These are phyloP conservation scores for Acanthamoeba royreba DNA, from an alignment of 208 protist species.

Conservation along the genomic window DNA sequence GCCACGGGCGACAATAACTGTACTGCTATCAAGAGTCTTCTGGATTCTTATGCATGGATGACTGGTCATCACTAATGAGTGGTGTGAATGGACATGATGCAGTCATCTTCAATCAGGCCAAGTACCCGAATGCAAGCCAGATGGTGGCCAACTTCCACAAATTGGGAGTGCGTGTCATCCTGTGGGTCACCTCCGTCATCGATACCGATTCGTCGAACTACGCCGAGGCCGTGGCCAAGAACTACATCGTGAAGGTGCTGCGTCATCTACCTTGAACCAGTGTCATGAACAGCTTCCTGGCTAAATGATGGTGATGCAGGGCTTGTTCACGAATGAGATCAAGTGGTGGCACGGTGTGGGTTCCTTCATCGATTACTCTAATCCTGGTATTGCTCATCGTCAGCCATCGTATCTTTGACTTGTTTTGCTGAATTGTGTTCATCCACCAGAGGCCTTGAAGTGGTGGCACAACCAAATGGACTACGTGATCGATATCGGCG, in stretches of 20 bases:
- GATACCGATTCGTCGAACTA: constrained; percentile 1
- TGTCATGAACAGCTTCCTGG: not conserved
- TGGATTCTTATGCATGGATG: not conserved
- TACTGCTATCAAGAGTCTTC: not conserved
- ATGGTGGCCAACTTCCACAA: constrained; percentile 32
- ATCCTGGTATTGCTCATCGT: not conserved
- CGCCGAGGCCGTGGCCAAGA: not conserved
- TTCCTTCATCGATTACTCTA: constrained; percentile 42
- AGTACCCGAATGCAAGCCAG: constrained; percentile 40
- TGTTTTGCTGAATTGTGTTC: not conserved
- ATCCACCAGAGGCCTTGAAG: not conserved
- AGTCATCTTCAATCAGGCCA: not conserved
- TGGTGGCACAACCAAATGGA: constrained; percentile 55
- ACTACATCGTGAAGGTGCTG: constrained; percentile 39
- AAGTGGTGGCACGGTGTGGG: constrained; percentile 52
- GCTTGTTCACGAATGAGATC: not conserved
- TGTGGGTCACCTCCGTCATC: constrained; percentile 33
- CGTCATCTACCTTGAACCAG: too few species aligned
- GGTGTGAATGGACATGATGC: too few species aligned
- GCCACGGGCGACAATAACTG: constrained; percentile 51
- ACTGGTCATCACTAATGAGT: not conserved
- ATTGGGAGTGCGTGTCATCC: constrained; percentile 10
- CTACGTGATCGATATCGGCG: constrained; percentile 41
- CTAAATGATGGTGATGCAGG: not conserved
- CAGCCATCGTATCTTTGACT: not conserved